Percentiles rank a stretch among this genome's conserved stretches.
Conservation (phyloP, 805 yeast genomes). For the Cyberlindnera euphorbiae region DNA sequence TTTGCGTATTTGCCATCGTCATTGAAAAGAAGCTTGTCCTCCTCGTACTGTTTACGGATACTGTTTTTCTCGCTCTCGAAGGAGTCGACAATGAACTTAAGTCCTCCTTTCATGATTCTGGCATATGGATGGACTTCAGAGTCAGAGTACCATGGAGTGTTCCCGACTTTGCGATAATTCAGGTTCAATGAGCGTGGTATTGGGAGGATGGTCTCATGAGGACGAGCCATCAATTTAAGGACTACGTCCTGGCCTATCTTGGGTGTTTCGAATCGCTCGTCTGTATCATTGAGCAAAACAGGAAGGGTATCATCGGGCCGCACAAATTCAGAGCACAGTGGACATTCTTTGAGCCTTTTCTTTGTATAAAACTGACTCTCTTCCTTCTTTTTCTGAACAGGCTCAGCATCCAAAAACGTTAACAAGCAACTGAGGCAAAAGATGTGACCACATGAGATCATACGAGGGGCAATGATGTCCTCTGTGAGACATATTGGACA, state of each 20-base stretch:
- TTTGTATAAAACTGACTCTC: conserved; percentile 24
- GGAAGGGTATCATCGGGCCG: conserved; percentile 58
- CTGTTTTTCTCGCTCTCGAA: conserved; percentile 55
- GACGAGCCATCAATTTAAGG: conserved; percentile 61
- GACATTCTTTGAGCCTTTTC: conserved; percentile 66
- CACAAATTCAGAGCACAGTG: conserved; percentile 64
- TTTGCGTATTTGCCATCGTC: conserved; percentile 53
- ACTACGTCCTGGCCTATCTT: conserved; percentile 48
- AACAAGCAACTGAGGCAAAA: conserved; percentile 81
- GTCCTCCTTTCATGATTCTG: conserved; percentile 65
- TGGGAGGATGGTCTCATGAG: conserved; percentile 38
- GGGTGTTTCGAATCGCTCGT: conserved; percentile 56
- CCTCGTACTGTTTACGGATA: conserved; percentile 45
- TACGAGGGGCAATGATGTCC: conserved; percentile 85
- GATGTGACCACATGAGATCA: conserved; percentile 93
- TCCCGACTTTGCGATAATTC: conserved; percentile 34
- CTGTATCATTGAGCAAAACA: conserved; percentile 46
- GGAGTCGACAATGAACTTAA: conserved; percentile 46
- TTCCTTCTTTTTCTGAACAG: conserved; percentile 30
- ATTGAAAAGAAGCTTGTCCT: conserved; percentile 55
- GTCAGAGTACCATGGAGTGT: conserved; percentile 52
- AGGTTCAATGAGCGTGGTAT: conserved; percentile 45
- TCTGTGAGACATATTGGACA: conserved; percentile 93
- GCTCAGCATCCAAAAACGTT: conserved; percentile 56
- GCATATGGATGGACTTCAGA: conserved; percentile 45